Percentiles rank a stretch among this genome's conserved stretches.
phyloP scores from a whole-genome alignment of 2,329 filamentous ascomycete species.

The Arthrocladium fulminans region DNA sequence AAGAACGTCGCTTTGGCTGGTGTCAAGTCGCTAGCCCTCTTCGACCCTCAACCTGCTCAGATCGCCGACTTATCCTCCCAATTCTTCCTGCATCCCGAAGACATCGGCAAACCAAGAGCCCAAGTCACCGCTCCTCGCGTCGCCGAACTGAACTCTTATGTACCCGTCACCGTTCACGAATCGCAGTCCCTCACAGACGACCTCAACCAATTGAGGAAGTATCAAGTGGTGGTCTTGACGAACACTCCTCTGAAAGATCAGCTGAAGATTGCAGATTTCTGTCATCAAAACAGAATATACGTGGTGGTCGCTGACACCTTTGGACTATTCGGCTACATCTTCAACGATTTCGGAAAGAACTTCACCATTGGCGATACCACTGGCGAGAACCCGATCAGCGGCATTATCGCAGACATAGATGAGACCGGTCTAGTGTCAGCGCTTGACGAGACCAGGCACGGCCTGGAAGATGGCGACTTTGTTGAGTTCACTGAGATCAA shows the following conservation, averaged over 20 bases:
- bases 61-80: conserved; percentile 90
- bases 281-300: conserved; percentile 87
- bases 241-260: conserved; percentile 73
- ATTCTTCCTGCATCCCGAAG: conserved; percentile 83
- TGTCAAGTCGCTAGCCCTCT: conserved; percentile 91
- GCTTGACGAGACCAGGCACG: conserved; percentile 88
- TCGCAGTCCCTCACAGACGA: conserved; percentile 60
- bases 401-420: conserved; percentile 83
- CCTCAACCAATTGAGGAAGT: conserved; percentile 74
- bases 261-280: conserved; percentile 79
- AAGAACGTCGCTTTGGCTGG: conserved; percentile 98
- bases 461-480: conserved; percentile 90
- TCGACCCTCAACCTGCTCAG: conserved; percentile 75
- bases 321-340: conserved; percentile 88
- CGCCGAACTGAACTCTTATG: conserved; percentile 92
- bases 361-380: conserved; percentile 86
- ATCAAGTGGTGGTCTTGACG: conserved; percentile 87
- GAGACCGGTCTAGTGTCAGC: conserved; percentile 86
- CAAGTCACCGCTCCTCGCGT: conserved; percentile 79
- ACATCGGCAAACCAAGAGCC: conserved; percentile 87
- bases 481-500: conserved; percentile 90
- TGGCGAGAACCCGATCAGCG: conserved; percentile 76
- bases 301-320: conserved; percentile 81
- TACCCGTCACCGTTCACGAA: conserved; percentile 70
- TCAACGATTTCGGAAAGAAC: conserved; percentile 93